Evolutionary conservation across 352 stramenopile genomes (phyloP).

Genomic region (Ophiocytium majus): DNA sequence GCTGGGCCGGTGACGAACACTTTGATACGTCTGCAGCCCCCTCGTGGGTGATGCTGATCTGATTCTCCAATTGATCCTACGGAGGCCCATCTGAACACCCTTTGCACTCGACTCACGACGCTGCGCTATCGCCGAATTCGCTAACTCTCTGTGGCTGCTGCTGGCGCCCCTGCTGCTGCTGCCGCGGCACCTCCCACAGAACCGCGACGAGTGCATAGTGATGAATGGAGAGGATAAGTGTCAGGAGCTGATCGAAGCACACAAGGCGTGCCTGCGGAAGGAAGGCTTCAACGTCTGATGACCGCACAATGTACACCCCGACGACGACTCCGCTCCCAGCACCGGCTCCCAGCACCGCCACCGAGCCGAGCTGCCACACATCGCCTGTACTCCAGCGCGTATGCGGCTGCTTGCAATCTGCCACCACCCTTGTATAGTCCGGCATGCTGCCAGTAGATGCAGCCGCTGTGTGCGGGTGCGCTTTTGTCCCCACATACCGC

Average conservation of each 20-base stretch:
- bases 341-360: no score
- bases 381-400: background rate
- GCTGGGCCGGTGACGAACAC: slow-evolving; percentile 6
- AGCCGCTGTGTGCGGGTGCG: no score
- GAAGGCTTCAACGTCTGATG: slow-evolving; percentile 87
- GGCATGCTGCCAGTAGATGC: no score
- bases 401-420: background rate
- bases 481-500: no score
- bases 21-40: slow-evolving; percentile 9
- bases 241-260: slow-evolving; percentile 90
- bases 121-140: no score
- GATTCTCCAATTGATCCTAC: slow-evolving; percentile 57
- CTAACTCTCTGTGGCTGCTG: background rate
- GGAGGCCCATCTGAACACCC: slow-evolving; percentile 22
- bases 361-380: no score
- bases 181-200: slow-evolving; percentile 22
- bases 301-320: background rate
- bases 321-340: background rate
- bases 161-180: background rate
- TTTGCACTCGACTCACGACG: no score
- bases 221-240: slow-evolving; percentile 84
- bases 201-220: slow-evolving; percentile 81
- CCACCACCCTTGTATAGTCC: no score
- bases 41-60: slow-evolving; percentile 39
- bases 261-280: slow-evolving; percentile 91